Conservation (phyloP, 2,329 filamentous ascomycete genomes). For the Chaetomium sp. region DNA sequence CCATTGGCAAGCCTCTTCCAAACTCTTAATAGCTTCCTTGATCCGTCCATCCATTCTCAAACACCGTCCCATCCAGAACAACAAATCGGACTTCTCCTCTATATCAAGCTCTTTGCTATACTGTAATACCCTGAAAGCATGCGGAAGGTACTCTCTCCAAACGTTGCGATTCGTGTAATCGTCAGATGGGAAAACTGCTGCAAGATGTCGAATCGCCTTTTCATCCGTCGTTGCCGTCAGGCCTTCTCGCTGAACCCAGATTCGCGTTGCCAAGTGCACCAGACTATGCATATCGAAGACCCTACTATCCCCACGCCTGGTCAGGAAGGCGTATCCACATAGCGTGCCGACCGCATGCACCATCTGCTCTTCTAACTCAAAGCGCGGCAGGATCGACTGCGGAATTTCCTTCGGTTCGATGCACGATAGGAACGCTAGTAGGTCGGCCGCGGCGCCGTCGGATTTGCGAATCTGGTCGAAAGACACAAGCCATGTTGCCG, state of each 20-base stretch:
- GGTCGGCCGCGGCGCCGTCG: constrained; percentile 27
- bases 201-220: constrained; percentile 14
- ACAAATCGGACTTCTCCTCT: constrained; percentile 19
- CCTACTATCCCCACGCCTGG: constrained; percentile 17
- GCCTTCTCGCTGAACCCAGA: constrained; percentile 25
- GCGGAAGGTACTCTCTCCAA: constrained; percentile 27
- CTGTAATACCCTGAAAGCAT: constrained; percentile 23
- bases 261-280: constrained; percentile 29
- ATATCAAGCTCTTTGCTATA: constrained; percentile 12
- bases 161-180: constrained; percentile 14
- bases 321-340: constrained; percentile 30
- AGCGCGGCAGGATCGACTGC: constrained; percentile 25
- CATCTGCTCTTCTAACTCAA: constrained; percentile 13
- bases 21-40: constrained; percentile 11
- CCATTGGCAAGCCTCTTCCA: constrained; percentile 11
- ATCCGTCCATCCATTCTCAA: constrained; percentile 20
- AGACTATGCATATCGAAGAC: constrained; percentile 33
- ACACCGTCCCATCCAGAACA: constrained; percentile 16
- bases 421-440: constrained; percentile 35
- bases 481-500: constrained; percentile 29
- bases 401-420: constrained; percentile 34
- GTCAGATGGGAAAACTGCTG: constrained; percentile 7
- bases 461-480: constrained; percentile 32
- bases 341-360: constrained; percentile 29
- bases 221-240: not conserved